Base-by-base conservation (phyloP, 352 stramenopile genomes). In the Pythium angustatum region DNA sequence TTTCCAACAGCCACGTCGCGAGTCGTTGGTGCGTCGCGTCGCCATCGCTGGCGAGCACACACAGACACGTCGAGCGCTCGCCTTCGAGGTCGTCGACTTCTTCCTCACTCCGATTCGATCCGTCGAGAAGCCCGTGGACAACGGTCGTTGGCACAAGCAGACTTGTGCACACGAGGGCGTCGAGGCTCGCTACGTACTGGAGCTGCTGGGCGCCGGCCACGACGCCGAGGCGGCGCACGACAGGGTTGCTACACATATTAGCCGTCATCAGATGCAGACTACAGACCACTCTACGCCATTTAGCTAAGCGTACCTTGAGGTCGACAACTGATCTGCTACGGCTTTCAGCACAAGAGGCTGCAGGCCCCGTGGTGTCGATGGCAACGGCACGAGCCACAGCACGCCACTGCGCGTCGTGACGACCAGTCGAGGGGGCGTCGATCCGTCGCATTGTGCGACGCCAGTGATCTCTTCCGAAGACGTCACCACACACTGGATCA, bases 21-120 rank as follows among this genome's bases (percentile, higher is more conserved):
- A 87, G 33, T 21, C 17, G 28, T n/a, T n/a, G n/a, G n/a, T n/a
- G n/a, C n/a, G n/a, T n/a, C n/a, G 40, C 4, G 63, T 30, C 15
- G 69, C 56, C 19, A n/a, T 14, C 2, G 8, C 14, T 24, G 7
- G 45, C n/a, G 19, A 61, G 1, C 11, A 68, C 72, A 27, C 76
- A 26, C 12, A 75, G 49, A 28, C 71, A 77, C 36, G 78, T 89
- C 6, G 81, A 85, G n/a, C 86, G 80, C 22, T 93, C 78, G 2
- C 72, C 84, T 69, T 93, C 84, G 1, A 93, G 59, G 12, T 75
- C 73, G 2, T 87, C 73, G 9, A 93, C 44, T 44, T 93, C 74
- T 1, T 70, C 21, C 15, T 28, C 11, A 22, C 12, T 38, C 11
- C 34, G 50, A 31, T 58, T 34, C 3, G 34, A 50, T 28, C 50